A percentile compares a stretch with the other conserved stretches of the same genome.
phyloP scores from a whole-genome alignment of 768 basidiomycete species.

The Infundibulicybe gibba region DNA sequence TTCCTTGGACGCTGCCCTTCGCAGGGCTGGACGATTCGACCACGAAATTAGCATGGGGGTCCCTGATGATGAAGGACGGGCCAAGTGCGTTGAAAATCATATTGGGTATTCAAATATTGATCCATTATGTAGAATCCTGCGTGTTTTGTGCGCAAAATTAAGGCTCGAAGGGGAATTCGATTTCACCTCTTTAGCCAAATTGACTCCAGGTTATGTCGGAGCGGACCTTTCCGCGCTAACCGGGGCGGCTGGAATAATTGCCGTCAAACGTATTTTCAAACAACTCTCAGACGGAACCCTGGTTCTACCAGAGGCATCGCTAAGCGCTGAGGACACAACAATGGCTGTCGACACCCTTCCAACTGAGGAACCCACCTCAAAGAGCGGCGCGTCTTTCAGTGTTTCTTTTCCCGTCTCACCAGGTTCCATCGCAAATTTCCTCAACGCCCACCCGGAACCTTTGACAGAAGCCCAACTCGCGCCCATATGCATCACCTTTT shows the following conservation, averaged over 20 bases:
- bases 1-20: slow-evolving; percentile 88
- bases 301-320: slow-evolving; percentile 37
- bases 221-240: slow-evolving; percentile 90
- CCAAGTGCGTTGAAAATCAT: slow-evolving; percentile 57
- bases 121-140: slow-evolving; percentile 65
- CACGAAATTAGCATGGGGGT: slow-evolving; percentile 98
- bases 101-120: not conserved
- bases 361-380: slow-evolving; percentile 4
- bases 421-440: slow-evolving; percentile 84
- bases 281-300: slow-evolving; percentile 66
- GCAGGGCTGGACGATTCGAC: slow-evolving; percentile 93
- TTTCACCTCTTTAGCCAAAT: slow-evolving; percentile 80
- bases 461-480: slow-evolving; percentile 75
- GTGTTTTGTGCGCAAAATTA: slow-evolving; percentile 80
- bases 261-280: slow-evolving; percentile 94
- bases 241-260: slow-evolving; percentile 91
- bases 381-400: slow-evolving; percentile 10
- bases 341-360: slow-evolving; percentile 40
- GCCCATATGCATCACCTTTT: slow-evolving; percentile 74
- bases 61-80: slow-evolving; percentile 86
- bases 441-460: slow-evolving; percentile 81
- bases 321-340: slow-evolving; percentile 25
- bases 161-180: slow-evolving; percentile 87
- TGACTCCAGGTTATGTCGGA: slow-evolving; percentile 96
- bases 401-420: slow-evolving; percentile 33